These are phyloP conservation scores for Trichosporon ovoides DNA, from an alignment of 1,284 basidiomycete species.

Conservation along the genomic window DNA sequence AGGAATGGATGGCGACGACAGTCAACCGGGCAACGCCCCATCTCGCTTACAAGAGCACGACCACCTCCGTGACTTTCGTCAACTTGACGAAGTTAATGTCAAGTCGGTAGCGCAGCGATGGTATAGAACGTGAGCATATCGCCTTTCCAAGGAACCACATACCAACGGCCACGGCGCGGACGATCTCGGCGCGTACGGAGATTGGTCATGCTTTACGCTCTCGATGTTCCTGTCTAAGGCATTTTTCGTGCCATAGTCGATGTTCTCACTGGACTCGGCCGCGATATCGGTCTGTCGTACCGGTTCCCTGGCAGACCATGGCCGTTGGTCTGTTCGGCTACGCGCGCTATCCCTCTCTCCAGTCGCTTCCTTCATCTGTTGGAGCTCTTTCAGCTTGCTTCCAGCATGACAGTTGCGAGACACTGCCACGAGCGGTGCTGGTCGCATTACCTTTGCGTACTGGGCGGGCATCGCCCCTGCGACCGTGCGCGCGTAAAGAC, in stretches of 20 bases:
- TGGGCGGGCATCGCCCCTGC: too few relatives aligned
- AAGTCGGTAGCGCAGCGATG: background rate
- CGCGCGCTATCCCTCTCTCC: too few relatives aligned
- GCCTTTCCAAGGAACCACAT: background rate
- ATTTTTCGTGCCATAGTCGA: background rate
- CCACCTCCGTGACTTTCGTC: too few relatives aligned
- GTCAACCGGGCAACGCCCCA: background rate
- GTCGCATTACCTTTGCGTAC: too few relatives aligned
- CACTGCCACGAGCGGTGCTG: too few relatives aligned
- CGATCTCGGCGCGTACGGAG: background rate
- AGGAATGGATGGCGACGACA: constrained; percentile 3
- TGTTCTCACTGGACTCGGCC: background rate
- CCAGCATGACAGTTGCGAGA: too few relatives aligned
- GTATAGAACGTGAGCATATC: background rate
- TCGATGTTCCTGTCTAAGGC: background rate
- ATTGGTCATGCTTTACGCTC: background rate
- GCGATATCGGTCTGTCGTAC: background rate
- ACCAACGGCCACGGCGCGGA: background rate
- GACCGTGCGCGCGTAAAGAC: too few relatives aligned
- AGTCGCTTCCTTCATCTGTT: too few relatives aligned
- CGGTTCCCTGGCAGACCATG: too few relatives aligned
- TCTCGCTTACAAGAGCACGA: too few relatives aligned
- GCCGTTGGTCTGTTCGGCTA: too few relatives aligned
- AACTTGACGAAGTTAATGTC: background rate
- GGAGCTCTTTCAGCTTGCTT: too few relatives aligned